Evolutionary conservation across 1,139 yeast genomes (phyloP).

Genomic region (Kodamaea anthophila): DNA sequence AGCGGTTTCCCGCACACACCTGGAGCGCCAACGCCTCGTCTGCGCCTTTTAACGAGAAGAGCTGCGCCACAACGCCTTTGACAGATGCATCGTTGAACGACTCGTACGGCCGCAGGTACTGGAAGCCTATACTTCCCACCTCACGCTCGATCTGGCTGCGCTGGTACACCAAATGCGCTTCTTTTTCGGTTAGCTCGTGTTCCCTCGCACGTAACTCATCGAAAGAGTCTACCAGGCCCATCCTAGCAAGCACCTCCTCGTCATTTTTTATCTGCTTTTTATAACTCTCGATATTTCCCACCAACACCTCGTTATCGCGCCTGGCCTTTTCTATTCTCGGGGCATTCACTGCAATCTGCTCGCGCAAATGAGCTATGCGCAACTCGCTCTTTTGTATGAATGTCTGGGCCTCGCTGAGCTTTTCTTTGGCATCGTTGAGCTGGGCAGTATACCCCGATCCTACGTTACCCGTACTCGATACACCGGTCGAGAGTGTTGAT

Average conservation of each 20-base stretch:
- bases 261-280: slow-evolving; percentile 33
- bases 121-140: slow-evolving; percentile 71
- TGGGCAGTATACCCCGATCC: slow-evolving; percentile 73
- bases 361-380: slow-evolving; percentile 51
- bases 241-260: slow-evolving; percentile 36
- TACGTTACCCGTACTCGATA: slow-evolving; percentile 70
- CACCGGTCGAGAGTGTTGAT: slow-evolving; percentile 83
- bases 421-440: slow-evolving; percentile 57
- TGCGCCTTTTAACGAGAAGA: slow-evolving; percentile 48
- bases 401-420: slow-evolving; percentile 49
- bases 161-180: slow-evolving; percentile 41
- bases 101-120: slow-evolving; percentile 59
- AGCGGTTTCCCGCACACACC: slow-evolving; percentile 88
- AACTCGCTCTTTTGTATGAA: slow-evolving; percentile 55
- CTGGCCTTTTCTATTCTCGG: slow-evolving; percentile 52
- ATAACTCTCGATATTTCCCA: slow-evolving; percentile 39
- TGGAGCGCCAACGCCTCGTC: slow-evolving; percentile 72
- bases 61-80: slow-evolving; percentile 85
- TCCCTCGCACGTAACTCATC: slow-evolving; percentile 45
- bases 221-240: slow-evolving; percentile 49
- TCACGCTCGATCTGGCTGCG: slow-evolving; percentile 55
- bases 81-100: slow-evolving; percentile 59
- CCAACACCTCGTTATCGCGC: slow-evolving; percentile 41
- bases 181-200: slow-evolving; percentile 19
- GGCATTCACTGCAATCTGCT: slow-evolving; percentile 47